Percentiles rank a stretch among this genome's conserved stretches.
Evolutionary conservation across 768 basidiomycete genomes (phyloP).

Genomic region (Suillus discolor): DNA sequence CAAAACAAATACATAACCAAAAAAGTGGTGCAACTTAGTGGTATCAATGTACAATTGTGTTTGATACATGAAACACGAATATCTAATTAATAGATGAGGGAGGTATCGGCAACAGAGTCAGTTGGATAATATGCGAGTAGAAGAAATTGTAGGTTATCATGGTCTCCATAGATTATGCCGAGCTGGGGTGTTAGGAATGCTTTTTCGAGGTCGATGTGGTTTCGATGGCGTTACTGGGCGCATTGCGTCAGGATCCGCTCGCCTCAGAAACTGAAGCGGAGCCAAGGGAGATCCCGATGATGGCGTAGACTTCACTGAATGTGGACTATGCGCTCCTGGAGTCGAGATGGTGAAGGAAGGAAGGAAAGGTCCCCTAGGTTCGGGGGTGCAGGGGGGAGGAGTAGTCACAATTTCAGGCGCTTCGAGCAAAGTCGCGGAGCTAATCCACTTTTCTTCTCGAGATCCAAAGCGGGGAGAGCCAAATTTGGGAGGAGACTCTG

Average conservation of each 20-base stretch:
- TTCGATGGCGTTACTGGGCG: conserved; percentile 73
- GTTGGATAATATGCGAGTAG: conserved; percentile 19
- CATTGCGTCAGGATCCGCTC: conserved; percentile 64
- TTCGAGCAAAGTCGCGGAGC: conserved; percentile 70
- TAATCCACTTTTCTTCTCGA: conserved; percentile 83
- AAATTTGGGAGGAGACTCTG: conserved; percentile 58
- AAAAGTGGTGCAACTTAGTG: conserved; percentile 22
- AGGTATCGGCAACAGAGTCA: conserved; percentile 11
- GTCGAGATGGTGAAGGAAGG: conserved; percentile 68
- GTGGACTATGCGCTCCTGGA: conserved; percentile 47
- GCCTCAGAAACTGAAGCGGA: conserved; percentile 83
- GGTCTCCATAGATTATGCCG: conserved; percentile 70
- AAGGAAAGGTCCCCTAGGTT: conserved; percentile 56
- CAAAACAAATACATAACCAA: conserved; percentile 30
- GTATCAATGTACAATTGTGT: conserved; percentile 28
- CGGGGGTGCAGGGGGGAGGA: conserved; percentile 63
- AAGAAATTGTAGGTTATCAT: conserved; percentile 34
- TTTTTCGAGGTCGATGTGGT: conserved; percentile 46
- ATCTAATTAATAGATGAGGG: conserved; percentile 26
- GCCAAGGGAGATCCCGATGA: conserved; percentile 74
- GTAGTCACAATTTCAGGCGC: conserved; percentile 42
- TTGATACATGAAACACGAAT: conserved; percentile 31
- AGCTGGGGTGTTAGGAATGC: conserved; percentile 45
- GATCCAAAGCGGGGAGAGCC: conserved; percentile 40
- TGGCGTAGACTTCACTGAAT: conserved; percentile 52